Conservation (phyloP, 2,329 filamentous ascomycete genomes). For the Blastomyces gilchristii region DNA sequence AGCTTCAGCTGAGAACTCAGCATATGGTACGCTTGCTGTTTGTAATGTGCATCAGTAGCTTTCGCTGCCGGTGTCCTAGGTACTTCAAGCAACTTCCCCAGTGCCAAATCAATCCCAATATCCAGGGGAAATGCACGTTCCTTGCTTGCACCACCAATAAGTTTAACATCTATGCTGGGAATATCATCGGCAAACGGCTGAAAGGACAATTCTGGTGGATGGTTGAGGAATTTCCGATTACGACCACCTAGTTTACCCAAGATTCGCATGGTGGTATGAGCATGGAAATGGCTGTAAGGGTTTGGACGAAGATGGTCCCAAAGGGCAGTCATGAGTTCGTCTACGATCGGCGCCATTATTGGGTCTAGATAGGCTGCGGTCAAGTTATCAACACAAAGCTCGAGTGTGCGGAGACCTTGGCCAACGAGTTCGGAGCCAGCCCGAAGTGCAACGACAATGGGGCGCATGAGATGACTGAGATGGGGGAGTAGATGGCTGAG, state of each 20-base stretch:
- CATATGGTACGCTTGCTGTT: conserved; percentile 81
- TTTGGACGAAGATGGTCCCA: conserved; percentile 92
- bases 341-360: conserved; percentile 98
- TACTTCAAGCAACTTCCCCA: conserved; percentile 74
- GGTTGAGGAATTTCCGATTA: conserved; percentile 90
- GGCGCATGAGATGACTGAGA: conserved; percentile 91
- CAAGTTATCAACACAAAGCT: conserved; percentile 95
- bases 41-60: conserved; percentile 73
- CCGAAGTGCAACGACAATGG: conserved; percentile 86
- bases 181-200: conserved; percentile 78
- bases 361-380: conserved; percentile 96
- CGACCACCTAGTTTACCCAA: conserved; percentile 90
- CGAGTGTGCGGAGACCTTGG: conserved; percentile 83
- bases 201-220: conserved; percentile 73
- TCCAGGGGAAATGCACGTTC: conserved; percentile 80
- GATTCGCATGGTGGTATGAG: conserved; percentile 95
- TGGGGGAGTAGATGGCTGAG: conserved; percentile 92
- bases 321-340: conserved; percentile 93
- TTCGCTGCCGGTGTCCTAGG: conserved; percentile 52
- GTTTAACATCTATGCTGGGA: conserved; percentile 74
- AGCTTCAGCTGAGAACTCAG: conserved; percentile 85
- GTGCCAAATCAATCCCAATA: conserved; percentile 77
- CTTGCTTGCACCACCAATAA: conserved; percentile 82
- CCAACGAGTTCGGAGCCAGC: conserved; percentile 89
- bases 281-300: conserved; percentile 93